phyloP scores from a whole-genome alignment of 2,329 filamentous ascomycete genomes.

The Hypomyces perniciosus region DNA sequence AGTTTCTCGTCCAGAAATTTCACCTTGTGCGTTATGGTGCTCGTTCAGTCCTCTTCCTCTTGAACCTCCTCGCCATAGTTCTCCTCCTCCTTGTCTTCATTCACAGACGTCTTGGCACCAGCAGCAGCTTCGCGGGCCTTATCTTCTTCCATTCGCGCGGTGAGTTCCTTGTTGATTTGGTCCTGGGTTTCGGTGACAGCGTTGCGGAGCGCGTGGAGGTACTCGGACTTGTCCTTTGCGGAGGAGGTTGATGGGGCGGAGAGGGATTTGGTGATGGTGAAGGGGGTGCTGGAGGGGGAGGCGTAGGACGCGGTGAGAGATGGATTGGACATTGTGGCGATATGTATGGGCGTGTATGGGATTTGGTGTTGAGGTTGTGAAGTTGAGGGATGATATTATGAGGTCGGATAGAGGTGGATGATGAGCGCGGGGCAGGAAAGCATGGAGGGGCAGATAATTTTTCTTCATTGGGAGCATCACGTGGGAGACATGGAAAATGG shows the following conservation, averaged over 20 bases:
- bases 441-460: slow-evolving; percentile 3
- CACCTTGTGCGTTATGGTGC: not conserved
- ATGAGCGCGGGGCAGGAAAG: slow-evolving; percentile 4
- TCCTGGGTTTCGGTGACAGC: slow-evolving; percentile 56
- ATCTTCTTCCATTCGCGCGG: slow-evolving; percentile 68
- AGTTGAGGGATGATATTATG: slow-evolving; percentile 8
- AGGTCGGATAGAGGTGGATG: slow-evolving; percentile 16
- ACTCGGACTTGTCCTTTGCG: slow-evolving; percentile 48
- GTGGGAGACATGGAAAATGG: not conserved
- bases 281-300: slow-evolving; percentile 44
- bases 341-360: not conserved
- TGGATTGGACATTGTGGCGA: not conserved
- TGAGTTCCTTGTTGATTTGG: slow-evolving; percentile 64
- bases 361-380: not conserved
- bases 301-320: slow-evolving; percentile 47
- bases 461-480: not conserved
- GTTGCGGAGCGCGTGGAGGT: slow-evolving; percentile 53
- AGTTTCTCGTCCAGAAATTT: too few species aligned
- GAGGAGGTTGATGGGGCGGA: slow-evolving; percentile 27
- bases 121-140: slow-evolving; percentile 42
- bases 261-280: slow-evolving; percentile 36
- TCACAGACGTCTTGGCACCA: slow-evolving; percentile 22
- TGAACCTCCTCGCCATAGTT: slow-evolving; percentile 83
- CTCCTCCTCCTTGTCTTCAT: slow-evolving; percentile 60
- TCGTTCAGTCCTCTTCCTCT: slow-evolving; percentile 47